A percentile compares a stretch with the other conserved stretches of the same genome.
phyloP scores from a whole-genome alignment of 257 asterid genomes.

The Solanum gracilifrons region DNA sequence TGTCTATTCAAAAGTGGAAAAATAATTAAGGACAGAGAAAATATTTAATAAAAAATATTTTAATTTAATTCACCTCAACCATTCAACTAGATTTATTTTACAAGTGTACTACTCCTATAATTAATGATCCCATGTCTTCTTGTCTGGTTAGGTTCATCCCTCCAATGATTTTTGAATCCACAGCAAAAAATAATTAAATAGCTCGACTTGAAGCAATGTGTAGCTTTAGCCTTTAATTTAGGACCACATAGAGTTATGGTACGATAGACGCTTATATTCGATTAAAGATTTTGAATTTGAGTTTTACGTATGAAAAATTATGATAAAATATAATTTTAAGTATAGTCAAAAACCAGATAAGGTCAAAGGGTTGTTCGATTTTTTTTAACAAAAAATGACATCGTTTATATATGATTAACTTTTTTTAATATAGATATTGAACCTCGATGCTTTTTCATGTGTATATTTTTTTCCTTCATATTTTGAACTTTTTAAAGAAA shows the following conservation, averaged over 20 bases:
- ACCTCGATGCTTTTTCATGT: too few species aligned
- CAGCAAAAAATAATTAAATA: neutral
- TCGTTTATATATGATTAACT: rapidly evolving
- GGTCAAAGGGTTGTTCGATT: too few species aligned
- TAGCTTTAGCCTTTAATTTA: neutral
- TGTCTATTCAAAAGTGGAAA: too few species aligned
- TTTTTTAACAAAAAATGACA: neutral
- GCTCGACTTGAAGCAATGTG: neutral
- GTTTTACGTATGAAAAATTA: neutral
- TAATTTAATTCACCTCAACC: neutral
- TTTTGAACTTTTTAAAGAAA: too few species aligned
- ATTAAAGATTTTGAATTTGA: neutral
- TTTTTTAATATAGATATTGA: too few species aligned
- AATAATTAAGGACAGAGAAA: too few species aligned
- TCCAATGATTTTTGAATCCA: neutral
- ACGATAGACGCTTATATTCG: neutral
- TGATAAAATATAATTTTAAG: neutral
- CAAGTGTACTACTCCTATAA: neutral
- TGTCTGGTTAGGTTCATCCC: neutral
- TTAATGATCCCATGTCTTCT: neutral
- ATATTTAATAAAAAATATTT: too few species aligned
- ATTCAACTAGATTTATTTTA: neutral
- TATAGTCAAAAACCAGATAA: rapidly evolving
- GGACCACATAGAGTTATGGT: neutral
- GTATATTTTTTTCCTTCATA: too few species aligned